A percentile compares a stretch with the other conserved stretches of the same genome.
These are phyloP conservation scores for Calonectria naviculata DNA, from an alignment of 2,329 filamentous ascomycete species.

Conservation along the genomic window DNA sequence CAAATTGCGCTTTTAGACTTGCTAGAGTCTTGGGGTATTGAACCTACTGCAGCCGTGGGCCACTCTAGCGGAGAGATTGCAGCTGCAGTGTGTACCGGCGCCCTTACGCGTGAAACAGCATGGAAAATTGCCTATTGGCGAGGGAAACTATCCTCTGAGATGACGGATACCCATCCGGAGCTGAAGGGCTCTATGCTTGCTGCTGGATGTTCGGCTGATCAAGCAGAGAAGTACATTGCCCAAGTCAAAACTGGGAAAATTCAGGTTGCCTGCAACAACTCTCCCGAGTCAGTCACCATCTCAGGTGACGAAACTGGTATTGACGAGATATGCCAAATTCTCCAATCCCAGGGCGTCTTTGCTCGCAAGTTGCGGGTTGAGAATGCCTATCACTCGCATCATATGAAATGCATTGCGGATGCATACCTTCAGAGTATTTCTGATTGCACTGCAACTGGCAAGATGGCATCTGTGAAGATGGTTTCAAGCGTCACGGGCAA, in stretches of 20 bases:
- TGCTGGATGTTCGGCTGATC: background rate
- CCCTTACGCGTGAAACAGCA: background rate
- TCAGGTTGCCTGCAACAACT: background rate
- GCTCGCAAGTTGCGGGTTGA: background rate
- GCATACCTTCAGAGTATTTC: background rate
- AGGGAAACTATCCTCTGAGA: background rate
- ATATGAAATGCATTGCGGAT: background rate
- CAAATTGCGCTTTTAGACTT: constrained; percentile 43
- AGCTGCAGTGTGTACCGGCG: background rate
- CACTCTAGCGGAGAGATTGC: background rate
- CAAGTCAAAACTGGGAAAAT: background rate
- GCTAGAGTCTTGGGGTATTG: constrained; percentile 20
- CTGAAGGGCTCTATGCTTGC: background rate
- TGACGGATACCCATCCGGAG: background rate
- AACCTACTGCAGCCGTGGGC: background rate
- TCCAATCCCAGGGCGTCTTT: background rate
- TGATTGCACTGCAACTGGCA: background rate
- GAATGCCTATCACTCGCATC: background rate
- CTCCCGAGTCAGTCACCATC: background rate
- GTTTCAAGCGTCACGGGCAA: background rate
- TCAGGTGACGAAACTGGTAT: background rate
- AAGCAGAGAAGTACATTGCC: background rate
- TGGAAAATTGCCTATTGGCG: background rate
- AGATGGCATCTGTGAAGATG: background rate
- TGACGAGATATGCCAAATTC: background rate